Evolutionary conservation across 345 rosid species (phyloP), one percentile per base, ranked within the genome.

Genomic region (Populus nigra): DNA sequence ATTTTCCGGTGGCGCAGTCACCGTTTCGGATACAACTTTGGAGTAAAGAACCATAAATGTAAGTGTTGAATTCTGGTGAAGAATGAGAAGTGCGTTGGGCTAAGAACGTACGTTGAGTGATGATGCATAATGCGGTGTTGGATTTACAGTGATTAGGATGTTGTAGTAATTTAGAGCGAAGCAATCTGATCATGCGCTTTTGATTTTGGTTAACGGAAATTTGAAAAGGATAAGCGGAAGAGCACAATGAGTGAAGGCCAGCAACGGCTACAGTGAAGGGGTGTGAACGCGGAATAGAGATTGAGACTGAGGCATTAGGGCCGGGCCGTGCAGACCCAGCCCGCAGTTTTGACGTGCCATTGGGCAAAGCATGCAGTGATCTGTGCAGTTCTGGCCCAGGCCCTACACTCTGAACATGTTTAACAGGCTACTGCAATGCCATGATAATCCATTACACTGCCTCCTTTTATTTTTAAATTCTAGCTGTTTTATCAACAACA

Each of bases 11-110:
- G 38, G 50, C 4, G 33, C 65, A 77, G 65, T 90, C 95, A 77
- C 78, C 89, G 73, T 71, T 82, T 73, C 62, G 87, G 88, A 96
- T 84, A 80, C 91, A 91, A 71, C 75, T 82, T 86, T 84, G 96
- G 65, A 96, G 94, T 83, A 82, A 57, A 23, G 82, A 23, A 35
- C 86, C 88, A 72, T 87, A 92, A 9, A 79, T 73, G 78, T 78
- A 83, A 29, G 96, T 83, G 81, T 85, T 80, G 88, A 89, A 87
- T 45, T 69, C 68, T 25, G 78, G 62, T 25, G 71, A 41, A 35
- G 72, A 75, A 27, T 65, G 59, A 73, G 68, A 61, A 50, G 36
- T 11, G 84, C 78, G 43, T 61, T 78, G 83, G 68, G 79, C 81
- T 10, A 87, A 87, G 50, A 88, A 85, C 18, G 85, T 69, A 72